A percentile compares a stretch with the other conserved stretches of the same genome.
Conservation (phyloP, 139 green algal genomes). For the Zygnema cylindricum region DNA sequence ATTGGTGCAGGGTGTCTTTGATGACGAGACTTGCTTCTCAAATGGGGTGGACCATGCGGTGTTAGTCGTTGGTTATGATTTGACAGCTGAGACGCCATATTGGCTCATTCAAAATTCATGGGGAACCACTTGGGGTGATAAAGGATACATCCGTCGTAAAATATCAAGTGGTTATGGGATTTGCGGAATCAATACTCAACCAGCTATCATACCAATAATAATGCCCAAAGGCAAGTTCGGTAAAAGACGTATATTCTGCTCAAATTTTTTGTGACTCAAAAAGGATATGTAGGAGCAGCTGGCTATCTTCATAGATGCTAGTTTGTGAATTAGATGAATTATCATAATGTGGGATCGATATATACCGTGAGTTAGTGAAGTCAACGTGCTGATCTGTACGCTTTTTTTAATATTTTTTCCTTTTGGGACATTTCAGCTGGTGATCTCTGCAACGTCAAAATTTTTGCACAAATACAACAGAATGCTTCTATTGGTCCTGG, state of each 20-base stretch:
- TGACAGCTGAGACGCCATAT: slow-evolving; percentile 66
- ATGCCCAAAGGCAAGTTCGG: neutral
- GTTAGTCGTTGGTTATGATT: slow-evolving; percentile 84
- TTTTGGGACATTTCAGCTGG: too few relatives aligned
- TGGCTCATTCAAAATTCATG: slow-evolving; percentile 72
- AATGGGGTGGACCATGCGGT: slow-evolving; percentile 83
- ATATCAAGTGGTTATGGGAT: neutral
- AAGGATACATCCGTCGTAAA: slow-evolving; percentile 77
- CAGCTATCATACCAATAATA: slow-evolving; percentile 9
- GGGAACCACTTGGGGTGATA: slow-evolving; percentile 80
- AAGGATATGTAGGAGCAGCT: too few relatives aligned
- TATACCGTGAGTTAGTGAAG: too few relatives aligned
- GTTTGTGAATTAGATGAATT: too few relatives aligned
- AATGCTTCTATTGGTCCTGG: too few relatives aligned
- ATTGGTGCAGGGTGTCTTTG: slow-evolving; percentile 25
- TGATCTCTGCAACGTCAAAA: too few relatives aligned
- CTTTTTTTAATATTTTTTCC: too few relatives aligned
- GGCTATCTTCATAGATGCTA: too few relatives aligned
- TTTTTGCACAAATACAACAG: too few relatives aligned
- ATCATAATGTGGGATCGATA: too few relatives aligned
- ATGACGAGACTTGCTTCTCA: neutral
- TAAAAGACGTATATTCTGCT: neutral
- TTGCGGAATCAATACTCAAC: neutral
- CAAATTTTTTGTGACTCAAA: too few relatives aligned
- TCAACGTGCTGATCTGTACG: too few relatives aligned